phyloP scores from a whole-genome alignment of 345 rosid species.

The Euclidium syriacum region DNA sequence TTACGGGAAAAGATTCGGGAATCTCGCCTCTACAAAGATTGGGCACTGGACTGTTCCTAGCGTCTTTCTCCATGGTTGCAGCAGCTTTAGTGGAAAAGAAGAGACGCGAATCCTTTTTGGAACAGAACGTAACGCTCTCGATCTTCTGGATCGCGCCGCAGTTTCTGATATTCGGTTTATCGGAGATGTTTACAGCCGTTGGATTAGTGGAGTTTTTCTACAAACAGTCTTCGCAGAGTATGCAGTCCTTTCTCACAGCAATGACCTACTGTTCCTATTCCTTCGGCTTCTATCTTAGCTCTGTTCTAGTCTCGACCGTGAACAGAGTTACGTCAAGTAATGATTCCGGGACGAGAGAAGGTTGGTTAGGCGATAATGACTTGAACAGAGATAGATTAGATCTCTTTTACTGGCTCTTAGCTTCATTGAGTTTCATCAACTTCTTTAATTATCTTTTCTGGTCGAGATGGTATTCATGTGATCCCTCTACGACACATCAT shows the following conservation, averaged over 20 bases:
- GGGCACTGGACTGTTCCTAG: slow-evolving; percentile 50
- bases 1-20: slow-evolving; percentile 39
- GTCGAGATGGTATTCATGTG: slow-evolving; percentile 50
- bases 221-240: slow-evolving; percentile 53
- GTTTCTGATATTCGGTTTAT: slow-evolving; percentile 53
- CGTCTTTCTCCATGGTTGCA: slow-evolving; percentile 60
- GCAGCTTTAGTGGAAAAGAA: slow-evolving; percentile 51
- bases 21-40: slow-evolving; percentile 55
- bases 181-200: slow-evolving; percentile 69
- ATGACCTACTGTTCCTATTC: slow-evolving; percentile 62
- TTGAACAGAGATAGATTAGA: slow-evolving; percentile 51
- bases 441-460: slow-evolving; percentile 49
- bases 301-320: slow-evolving; percentile 53
- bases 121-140: slow-evolving; percentile 29
- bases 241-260: slow-evolving; percentile 63
- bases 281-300: slow-evolving; percentile 63
- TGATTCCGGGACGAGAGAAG: slow-evolving; percentile 25
- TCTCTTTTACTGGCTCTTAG: slow-evolving; percentile 69
- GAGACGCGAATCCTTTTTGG: slow-evolving; percentile 33
- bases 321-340: slow-evolving; percentile 42
- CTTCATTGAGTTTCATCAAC: slow-evolving; percentile 50
- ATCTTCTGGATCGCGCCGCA: slow-evolving; percentile 72
- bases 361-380: slow-evolving; percentile 61
- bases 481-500: slow-evolving; percentile 37
- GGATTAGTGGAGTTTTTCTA: slow-evolving; percentile 74